These are phyloP conservation scores for Limonomyces culmigenus DNA, from an alignment of 1,284 basidiomycete genomes.

Conservation along the genomic window DNA sequence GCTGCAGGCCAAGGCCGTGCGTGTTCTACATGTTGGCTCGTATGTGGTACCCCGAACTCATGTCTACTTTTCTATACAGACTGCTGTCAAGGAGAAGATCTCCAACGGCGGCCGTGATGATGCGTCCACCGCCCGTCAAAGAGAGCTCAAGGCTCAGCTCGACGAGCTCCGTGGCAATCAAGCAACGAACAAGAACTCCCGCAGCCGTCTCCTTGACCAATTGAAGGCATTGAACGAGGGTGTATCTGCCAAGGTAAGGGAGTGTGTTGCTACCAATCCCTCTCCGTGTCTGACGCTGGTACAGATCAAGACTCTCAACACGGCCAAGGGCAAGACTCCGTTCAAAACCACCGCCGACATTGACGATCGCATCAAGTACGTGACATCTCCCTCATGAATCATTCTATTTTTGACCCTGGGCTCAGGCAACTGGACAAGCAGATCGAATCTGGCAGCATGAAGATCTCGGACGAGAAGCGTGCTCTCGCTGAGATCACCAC, in stretches of 20 bases:
- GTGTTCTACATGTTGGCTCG: slow-evolving; percentile 15
- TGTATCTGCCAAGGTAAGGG: slow-evolving; percentile 66
- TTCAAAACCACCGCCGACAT: slow-evolving; percentile 83
- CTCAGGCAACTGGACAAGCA: slow-evolving; percentile 68
- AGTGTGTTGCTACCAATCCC: slow-evolving; percentile 2
- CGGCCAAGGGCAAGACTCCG: slow-evolving; percentile 64
- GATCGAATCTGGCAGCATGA: slow-evolving; percentile 85
- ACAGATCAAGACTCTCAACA: slow-evolving; percentile 84
- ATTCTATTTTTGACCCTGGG: not conserved
- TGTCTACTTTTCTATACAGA: slow-evolving; percentile 24
- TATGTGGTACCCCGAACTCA: not conserved
- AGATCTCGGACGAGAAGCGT: slow-evolving; percentile 92
- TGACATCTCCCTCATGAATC: slow-evolving; percentile 5
- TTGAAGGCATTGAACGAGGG: slow-evolving; percentile 70
- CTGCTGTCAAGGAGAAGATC: slow-evolving; percentile 68
- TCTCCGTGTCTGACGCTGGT: not conserved
- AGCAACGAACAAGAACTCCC: slow-evolving; percentile 60
- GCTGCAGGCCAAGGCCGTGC: slow-evolving; percentile 64
- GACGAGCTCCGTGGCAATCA: slow-evolving; percentile 71
- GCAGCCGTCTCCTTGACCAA: slow-evolving; percentile 71
- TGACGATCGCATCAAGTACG: slow-evolving; percentile 74
- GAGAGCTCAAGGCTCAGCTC: slow-evolving; percentile 66
- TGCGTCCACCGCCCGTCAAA: slow-evolving; percentile 57
- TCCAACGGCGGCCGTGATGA: slow-evolving; percentile 37
- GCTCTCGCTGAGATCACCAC: slow-evolving; percentile 79